phyloP scores from a whole-genome alignment of 805 yeast species.

The Lipomyces kockii region DNA sequence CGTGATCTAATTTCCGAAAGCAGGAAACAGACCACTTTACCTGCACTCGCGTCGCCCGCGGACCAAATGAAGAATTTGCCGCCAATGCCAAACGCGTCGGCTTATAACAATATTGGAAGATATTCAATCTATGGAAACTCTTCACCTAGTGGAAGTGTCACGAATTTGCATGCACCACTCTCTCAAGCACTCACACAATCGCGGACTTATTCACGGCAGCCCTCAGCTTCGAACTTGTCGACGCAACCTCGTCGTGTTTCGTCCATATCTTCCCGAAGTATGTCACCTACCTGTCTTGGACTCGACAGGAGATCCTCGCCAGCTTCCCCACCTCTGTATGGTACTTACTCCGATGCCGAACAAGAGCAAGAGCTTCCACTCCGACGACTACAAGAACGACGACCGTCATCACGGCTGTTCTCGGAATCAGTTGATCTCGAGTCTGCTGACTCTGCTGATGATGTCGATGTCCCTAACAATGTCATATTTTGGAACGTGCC shows the following conservation, averaged over 20 bases:
- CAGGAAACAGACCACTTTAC: constrained; percentile 1
- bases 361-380: constrained; percentile 10
- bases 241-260: not conserved
- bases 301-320: not conserved
- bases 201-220: not conserved
- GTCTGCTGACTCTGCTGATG: constrained; percentile 51
- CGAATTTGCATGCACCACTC: constrained; percentile 14
- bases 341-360: not conserved
- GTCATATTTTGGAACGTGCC: constrained; percentile 68
- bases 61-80: constrained; percentile 5
- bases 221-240: not conserved
- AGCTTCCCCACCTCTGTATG: not conserved
- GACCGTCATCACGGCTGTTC: not conserved
- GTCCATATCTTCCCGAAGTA: not conserved
- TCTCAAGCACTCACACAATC: constrained; percentile 4
- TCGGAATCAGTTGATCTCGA: constrained; percentile 30
- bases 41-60: not conserved
- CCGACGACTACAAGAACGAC: constrained; percentile 15
- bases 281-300: not conserved
- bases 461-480: constrained; percentile 60
- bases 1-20: constrained; percentile 4
- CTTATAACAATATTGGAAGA: constrained; percentile 12
- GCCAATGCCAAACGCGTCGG: constrained; percentile 15
- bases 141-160: constrained; percentile 15
- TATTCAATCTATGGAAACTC: constrained; percentile 10